Evolutionary conservation across 2,329 filamentous ascomycete species (phyloP).

Genomic region (Sporothrix phasma): DNA sequence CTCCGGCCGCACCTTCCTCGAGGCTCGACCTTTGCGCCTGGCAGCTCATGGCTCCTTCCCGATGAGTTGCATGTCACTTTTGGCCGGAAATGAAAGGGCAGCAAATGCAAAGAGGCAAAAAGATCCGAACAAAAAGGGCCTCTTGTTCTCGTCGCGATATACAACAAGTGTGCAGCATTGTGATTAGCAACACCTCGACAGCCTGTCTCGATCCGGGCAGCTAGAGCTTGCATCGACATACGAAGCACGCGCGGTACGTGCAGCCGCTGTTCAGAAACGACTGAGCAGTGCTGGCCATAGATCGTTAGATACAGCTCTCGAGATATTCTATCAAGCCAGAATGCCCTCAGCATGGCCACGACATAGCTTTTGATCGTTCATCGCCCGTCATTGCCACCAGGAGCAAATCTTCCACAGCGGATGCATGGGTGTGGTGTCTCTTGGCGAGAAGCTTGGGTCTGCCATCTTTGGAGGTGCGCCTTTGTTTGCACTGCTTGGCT

Average conservation of each 20-base stretch:
- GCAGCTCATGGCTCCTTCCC: background rate
- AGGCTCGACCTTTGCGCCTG: background rate
- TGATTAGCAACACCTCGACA: too few relatives aligned
- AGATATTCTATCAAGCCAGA: too few relatives aligned
- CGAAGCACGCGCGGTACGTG: too few relatives aligned
- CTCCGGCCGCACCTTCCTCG: background rate
- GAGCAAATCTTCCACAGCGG: background rate
- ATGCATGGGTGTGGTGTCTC: background rate
- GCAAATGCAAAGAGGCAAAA: background rate
- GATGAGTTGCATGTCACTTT: background rate
- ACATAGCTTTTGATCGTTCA: background rate
- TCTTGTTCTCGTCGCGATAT: too few relatives aligned
- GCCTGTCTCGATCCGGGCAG: too few relatives aligned
- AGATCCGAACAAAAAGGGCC: background rate
- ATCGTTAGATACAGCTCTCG: too few relatives aligned
- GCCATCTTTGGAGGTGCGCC: too few relatives aligned
- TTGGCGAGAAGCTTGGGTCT: background rate
- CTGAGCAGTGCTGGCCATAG: too few relatives aligned
- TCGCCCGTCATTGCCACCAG: background rate
- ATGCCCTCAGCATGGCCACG: too few relatives aligned
- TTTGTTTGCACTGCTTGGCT: background rate
- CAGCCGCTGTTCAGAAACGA: too few relatives aligned
- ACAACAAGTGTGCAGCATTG: too few relatives aligned
- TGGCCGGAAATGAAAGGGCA: background rate
- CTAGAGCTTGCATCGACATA: too few relatives aligned